A percentile compares a stretch with the other conserved stretches of the same genome.
phyloP scores from a whole-genome alignment of 805 yeast species.

The Lachancea cidri region DNA sequence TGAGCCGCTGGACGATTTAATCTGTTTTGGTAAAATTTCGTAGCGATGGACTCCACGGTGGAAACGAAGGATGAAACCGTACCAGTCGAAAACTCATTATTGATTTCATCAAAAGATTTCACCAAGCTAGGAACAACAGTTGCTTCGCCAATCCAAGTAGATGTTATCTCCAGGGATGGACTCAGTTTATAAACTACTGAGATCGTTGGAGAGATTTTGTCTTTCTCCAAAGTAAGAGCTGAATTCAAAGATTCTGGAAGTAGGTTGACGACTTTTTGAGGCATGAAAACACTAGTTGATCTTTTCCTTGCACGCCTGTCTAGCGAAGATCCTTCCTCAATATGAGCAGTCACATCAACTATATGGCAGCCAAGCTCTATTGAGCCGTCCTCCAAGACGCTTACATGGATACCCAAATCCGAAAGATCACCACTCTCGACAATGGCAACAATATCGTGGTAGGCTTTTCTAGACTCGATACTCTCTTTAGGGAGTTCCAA shows the following conservation, averaged over 20 bases:
- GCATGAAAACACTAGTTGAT: slow-evolving; percentile 81
- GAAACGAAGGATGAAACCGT: slow-evolving; percentile 11
- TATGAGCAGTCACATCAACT: slow-evolving; percentile 67
- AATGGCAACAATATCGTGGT: slow-evolving; percentile 33
- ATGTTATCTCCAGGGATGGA: slow-evolving; percentile 64
- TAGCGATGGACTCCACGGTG: slow-evolving; percentile 20
- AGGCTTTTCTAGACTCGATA: slow-evolving; percentile 15
- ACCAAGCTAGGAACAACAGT: slow-evolving; percentile 52
- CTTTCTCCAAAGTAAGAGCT: slow-evolving; percentile 54
- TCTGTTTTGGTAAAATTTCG: slow-evolving; percentile 24
- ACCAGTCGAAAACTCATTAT: slow-evolving; percentile 13
- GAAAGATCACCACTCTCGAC: slow-evolving; percentile 35
- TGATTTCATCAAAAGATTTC: slow-evolving; percentile 18
- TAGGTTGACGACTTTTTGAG: slow-evolving; percentile 63
- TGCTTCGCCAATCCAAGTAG: slow-evolving; percentile 73
- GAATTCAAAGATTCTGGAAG: slow-evolving; percentile 64
- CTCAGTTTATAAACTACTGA: slow-evolving; percentile 80
- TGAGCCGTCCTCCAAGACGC: slow-evolving; percentile 45
- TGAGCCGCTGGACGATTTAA: slow-evolving; percentile 14
- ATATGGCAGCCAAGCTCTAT: slow-evolving; percentile 84
- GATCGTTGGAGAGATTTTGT: slow-evolving; percentile 57
- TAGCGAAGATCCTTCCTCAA: slow-evolving; percentile 67
- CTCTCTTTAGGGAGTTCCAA: slow-evolving; percentile 19
- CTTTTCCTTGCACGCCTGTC: slow-evolving; percentile 90
- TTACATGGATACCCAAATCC: slow-evolving; percentile 83